These are phyloP conservation scores for Colletotrichum cordylinicola DNA, from an alignment of 2,329 filamentous ascomycete genomes.

Conservation along the genomic window DNA sequence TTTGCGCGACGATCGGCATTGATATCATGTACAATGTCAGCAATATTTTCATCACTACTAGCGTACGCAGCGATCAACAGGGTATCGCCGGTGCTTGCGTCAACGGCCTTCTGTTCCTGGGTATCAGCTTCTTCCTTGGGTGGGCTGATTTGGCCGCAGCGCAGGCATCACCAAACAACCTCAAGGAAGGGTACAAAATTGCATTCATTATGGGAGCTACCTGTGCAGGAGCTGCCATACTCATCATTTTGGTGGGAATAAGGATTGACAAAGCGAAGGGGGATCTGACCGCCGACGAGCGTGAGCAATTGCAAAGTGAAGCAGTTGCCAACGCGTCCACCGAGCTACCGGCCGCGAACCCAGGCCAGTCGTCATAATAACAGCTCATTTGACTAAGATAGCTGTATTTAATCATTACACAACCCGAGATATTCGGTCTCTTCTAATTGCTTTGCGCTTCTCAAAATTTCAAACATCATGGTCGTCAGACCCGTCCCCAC, in stretches of 20 bases:
- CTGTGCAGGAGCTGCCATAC: slow-evolving; percentile 54
- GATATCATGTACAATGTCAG: slow-evolving; percentile 78
- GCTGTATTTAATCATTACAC: background rate
- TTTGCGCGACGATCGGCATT: slow-evolving; percentile 72
- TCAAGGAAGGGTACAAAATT: slow-evolving; percentile 62
- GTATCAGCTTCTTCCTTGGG: slow-evolving; percentile 74
- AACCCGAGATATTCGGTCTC: background rate
- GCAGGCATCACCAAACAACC: slow-evolving; percentile 47
- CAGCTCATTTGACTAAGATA: background rate
- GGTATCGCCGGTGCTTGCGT: slow-evolving; percentile 74
- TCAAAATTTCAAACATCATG: background rate
- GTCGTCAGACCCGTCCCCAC: background rate
- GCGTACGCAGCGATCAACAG: slow-evolving; percentile 68
- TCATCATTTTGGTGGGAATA: slow-evolving; percentile 58
- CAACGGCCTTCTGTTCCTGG: slow-evolving; percentile 73
- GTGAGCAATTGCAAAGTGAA: background rate
- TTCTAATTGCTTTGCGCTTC: background rate
- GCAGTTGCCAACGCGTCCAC: background rate
- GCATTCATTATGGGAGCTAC: slow-evolving; percentile 71
- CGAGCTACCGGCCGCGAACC: background rate
- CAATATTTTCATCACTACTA: slow-evolving; percentile 79
- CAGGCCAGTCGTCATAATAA: background rate
- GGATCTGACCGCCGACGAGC: background rate
- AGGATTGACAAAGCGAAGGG: slow-evolving; percentile 11
- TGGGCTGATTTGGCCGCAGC: slow-evolving; percentile 67